Evolutionary conservation across 73 alveolate species (phyloP).

Genomic region (Tetrahymena borealis): DNA sequence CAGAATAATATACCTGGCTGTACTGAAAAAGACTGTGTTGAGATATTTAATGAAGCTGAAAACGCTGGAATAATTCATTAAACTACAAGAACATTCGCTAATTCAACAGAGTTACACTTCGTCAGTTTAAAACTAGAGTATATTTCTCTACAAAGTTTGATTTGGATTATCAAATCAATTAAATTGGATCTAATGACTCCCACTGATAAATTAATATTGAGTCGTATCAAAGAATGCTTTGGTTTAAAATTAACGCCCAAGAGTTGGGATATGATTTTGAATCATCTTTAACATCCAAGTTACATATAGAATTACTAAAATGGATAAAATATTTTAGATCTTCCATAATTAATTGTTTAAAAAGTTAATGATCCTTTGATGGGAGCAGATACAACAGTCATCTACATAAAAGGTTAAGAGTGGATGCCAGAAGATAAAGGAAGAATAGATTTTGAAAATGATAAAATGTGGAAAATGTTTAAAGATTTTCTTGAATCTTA

Average conservation of each 20-base stretch:
- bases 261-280: slow-evolving; percentile 66
- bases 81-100: neutral
- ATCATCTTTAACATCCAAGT: slow-evolving; percentile 22
- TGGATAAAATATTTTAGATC: slow-evolving; percentile 24
- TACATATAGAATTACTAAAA: neutral
- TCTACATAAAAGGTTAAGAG: slow-evolving; percentile 3
- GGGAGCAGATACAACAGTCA: slow-evolving; percentile 29
- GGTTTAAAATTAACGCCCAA: slow-evolving; percentile 51
- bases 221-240: slow-evolving; percentile 68
- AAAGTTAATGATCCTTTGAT: slow-evolving; percentile 31
- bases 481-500: slow-evolving; percentile 10
- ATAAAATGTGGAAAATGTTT: slow-evolving; percentile 18
- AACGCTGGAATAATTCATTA: neutral
- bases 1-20: neutral
- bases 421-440: slow-evolving; percentile 37
- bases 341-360: slow-evolving; percentile 5
- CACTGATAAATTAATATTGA: slow-evolving; percentile 58
- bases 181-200: slow-evolving; percentile 66
- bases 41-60: neutral
- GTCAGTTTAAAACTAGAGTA: neutral
- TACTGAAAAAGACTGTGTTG: neutral
- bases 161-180: slow-evolving; percentile 58
- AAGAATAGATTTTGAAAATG: slow-evolving; percentile 16
- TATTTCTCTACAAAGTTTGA: slow-evolving; percentile 36
- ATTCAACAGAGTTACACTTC: neutral